These are phyloP conservation scores for Ogataea hybrid DNA, from an alignment of 1,139 yeast genomes.

Conservation along the genomic window DNA sequence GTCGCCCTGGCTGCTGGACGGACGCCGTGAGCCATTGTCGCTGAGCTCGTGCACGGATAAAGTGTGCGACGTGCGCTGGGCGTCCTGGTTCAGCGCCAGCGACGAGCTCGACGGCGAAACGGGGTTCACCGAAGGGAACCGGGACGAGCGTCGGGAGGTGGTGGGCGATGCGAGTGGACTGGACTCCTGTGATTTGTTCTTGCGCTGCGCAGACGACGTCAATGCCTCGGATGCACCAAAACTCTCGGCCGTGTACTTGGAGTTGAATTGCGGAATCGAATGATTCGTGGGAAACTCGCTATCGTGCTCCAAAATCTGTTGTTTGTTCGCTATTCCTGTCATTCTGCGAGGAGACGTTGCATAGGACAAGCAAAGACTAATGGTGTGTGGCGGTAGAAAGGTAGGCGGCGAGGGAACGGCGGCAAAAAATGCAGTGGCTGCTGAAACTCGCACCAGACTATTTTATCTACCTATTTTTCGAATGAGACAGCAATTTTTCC, in stretches of 20 bases:
- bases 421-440: neutral
- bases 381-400: neutral
- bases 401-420: too few species aligned
- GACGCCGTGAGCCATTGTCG: too few species aligned
- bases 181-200: conserved; percentile 18
- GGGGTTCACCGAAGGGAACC: conserved; percentile 7
- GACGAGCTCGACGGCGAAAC: conserved; percentile 17
- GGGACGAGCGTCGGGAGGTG: conserved; percentile 25
- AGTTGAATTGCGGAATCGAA: conserved; percentile 16
- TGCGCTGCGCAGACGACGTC: neutral
- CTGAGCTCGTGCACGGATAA: too few species aligned
- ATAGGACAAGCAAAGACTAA: neutral
- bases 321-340: conserved; percentile 6
- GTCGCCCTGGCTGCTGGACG: too few species aligned
- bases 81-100: conserved; percentile 3
- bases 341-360: neutral
- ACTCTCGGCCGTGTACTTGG: conserved; percentile 15
- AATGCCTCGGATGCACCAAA: conserved; percentile 8
- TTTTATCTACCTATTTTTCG: neutral
- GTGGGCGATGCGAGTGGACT: conserved; percentile 25
- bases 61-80: neutral
- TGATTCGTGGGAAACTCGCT: conserved; percentile 9
- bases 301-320: conserved; percentile 4
- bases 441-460: neutral
- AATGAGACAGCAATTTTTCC: conserved; percentile 1